These are phyloP conservation scores for Themeda triandra DNA, from an alignment of 176 grass and related monocot species.

Conservation along the genomic window DNA sequence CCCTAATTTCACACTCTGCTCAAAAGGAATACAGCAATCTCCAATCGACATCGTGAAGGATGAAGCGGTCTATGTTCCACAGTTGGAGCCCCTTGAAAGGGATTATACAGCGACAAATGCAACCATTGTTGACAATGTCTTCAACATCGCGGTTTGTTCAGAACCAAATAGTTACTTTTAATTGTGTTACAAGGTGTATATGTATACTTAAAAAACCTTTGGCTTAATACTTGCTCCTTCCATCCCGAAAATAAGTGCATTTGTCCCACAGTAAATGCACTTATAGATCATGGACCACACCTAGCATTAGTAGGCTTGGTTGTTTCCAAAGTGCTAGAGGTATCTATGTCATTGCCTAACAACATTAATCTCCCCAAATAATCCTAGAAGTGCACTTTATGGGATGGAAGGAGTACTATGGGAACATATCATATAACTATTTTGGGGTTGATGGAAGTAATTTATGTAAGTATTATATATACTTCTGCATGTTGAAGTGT, in stretches of 20 bases:
- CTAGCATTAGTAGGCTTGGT: too few relatives aligned
- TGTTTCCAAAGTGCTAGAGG: too few relatives aligned
- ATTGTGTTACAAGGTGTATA: background rate
- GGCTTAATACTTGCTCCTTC: background rate
- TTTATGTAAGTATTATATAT: too few relatives aligned
- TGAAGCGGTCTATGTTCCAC: conserved; percentile 25
- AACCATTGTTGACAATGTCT: conserved; percentile 65
- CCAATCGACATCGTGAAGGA: conserved; percentile 65
- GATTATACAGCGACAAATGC: conserved; percentile 54
- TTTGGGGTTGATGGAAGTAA: background rate
- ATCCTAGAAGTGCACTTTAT: too few relatives aligned
- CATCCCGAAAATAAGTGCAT: background rate
- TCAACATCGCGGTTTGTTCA: conserved; percentile 69
- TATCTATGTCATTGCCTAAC: too few relatives aligned
- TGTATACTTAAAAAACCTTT: background rate
- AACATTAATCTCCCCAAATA: too few relatives aligned
- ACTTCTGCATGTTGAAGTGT: too few relatives aligned
- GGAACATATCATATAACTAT: background rate
- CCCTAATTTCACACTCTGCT: conserved; percentile 61
- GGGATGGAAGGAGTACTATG: background rate
- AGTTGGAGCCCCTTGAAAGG: conserved; percentile 56
- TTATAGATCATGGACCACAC: too few relatives aligned
- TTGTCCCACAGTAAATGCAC: too few relatives aligned
- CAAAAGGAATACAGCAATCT: conserved; percentile 68
- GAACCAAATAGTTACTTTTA: background rate